phyloP scores from a whole-genome alignment of 345 rosid species.

The Angophora floribunda region DNA sequence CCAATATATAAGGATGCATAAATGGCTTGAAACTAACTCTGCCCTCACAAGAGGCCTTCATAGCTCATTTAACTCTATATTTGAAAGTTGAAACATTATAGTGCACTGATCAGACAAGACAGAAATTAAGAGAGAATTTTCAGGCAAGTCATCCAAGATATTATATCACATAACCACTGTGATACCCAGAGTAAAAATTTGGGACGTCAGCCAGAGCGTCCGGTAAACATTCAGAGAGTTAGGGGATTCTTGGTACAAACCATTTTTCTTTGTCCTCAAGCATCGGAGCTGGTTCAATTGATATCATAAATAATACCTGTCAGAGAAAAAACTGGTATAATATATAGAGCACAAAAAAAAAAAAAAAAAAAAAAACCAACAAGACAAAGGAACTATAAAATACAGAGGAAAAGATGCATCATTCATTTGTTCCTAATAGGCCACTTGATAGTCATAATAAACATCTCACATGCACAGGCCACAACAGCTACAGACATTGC shows the following conservation, averaged over 20 bases:
- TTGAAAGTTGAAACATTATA: background rate
- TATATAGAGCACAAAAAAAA: background rate
- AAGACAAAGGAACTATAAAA: background rate
- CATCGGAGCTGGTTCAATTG: conserved; percentile 98
- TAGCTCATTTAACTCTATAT: background rate
- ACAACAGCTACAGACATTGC: background rate
- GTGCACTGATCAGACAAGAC: background rate
- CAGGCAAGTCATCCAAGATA: background rate
- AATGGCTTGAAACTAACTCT: background rate
- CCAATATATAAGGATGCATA: background rate
- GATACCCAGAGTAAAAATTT: background rate
- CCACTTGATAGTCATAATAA: background rate
- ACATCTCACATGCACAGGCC: background rate
- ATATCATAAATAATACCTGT: conserved; percentile 97
- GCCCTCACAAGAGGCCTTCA: background rate
- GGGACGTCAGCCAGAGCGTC: background rate
- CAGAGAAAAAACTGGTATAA: background rate
- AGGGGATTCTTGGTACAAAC: conserved; percentile 21
- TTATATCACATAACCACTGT: background rate
- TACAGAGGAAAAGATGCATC: background rate
- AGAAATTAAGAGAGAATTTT: background rate
- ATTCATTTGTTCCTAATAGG: background rate
- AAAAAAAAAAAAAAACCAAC: background rate
- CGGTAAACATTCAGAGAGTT: background rate
- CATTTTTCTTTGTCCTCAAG: conserved; percentile 99